These are phyloP conservation scores for Plasmodium yoelii DNA, from an alignment of 169 alveolate species.

Conservation along the genomic window DNA sequence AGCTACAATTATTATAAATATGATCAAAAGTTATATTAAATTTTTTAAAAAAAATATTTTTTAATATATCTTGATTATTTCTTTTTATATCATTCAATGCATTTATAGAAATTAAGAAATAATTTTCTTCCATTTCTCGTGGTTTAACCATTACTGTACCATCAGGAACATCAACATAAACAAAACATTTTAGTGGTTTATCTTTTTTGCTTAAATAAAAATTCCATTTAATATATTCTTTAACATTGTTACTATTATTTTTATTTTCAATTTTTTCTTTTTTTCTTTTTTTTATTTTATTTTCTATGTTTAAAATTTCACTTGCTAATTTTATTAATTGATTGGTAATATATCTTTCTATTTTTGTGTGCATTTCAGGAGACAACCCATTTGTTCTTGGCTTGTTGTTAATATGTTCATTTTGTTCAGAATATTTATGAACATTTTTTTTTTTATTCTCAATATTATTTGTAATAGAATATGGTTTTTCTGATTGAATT, in stretches of 20 bases:
- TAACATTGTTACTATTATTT: not conserved
- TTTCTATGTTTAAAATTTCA: conserved; percentile 21
- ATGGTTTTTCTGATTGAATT: too few relatives aligned
- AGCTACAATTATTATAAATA: conserved; percentile 51
- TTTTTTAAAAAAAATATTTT: conserved; percentile 61
- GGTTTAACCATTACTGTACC: conserved; percentile 66
- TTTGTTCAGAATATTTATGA: too few relatives aligned
- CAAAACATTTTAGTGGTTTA: conserved; percentile 45
- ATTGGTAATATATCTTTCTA: conserved; percentile 24
- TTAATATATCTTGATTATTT: conserved; percentile 59
- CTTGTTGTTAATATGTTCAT: too few relatives aligned
- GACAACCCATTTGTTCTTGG: too few relatives aligned
- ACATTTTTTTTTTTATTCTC: too few relatives aligned
- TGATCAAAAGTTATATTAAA: conserved; percentile 37
- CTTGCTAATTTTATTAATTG: conserved; percentile 27
- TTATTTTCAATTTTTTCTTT: conserved; percentile 3
- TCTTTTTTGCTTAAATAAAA: conserved; percentile 21
- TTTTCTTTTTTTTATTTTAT: not conserved
- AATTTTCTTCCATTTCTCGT: conserved; percentile 19
- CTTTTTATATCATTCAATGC: conserved; percentile 70
- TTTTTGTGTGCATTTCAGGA: not conserved
- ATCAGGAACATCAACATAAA: conserved; percentile 34
- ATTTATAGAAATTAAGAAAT: conserved; percentile 45
- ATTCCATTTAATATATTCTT: conserved; percentile 2
- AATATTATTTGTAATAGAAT: too few relatives aligned